A percentile compares a stretch with the other conserved stretches of the same genome.
Evolutionary conservation across 371 early-diverging fungal genomes (phyloP).

Genomic region (Mortierella sp.): DNA sequence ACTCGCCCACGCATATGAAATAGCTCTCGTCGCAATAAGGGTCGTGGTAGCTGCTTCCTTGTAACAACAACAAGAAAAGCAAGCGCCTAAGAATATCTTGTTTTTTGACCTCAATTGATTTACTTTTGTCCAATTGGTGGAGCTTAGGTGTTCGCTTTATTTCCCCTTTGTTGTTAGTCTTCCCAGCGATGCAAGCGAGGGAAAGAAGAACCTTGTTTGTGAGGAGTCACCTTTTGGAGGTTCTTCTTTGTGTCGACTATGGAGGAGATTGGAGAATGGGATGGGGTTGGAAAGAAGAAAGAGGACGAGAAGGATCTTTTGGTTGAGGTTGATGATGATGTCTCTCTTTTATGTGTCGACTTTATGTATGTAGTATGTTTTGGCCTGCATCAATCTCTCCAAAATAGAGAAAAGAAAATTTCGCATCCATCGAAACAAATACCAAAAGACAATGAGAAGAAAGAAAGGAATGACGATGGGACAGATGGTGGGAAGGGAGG

Average conservation of each 20-base stretch:
- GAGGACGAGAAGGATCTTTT: background rate
- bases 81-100: background rate
- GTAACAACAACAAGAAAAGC: background rate
- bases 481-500: background rate
- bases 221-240: background rate
- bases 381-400: background rate
- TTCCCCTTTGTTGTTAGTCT: background rate
- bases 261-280: background rate
- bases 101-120: background rate
- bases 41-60: background rate
- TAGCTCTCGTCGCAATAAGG: background rate
- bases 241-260: background rate
- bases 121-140: background rate
- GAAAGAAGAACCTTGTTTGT: slow-evolving; percentile 4
- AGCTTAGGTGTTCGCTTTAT: background rate
- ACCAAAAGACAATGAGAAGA: background rate
- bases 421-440: background rate
- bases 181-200: background rate
- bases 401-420: background rate
- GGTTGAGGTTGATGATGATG: background rate
- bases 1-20: background rate
- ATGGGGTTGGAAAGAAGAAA: no score
- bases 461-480: slow-evolving; percentile 6
- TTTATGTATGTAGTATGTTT: background rate
- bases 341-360: background rate